Percentiles rank a stretch among this genome's conserved stretches.
Conservation (phyloP, 1,284 basidiomycete species). For the Coriolopsis trogii region DNA sequence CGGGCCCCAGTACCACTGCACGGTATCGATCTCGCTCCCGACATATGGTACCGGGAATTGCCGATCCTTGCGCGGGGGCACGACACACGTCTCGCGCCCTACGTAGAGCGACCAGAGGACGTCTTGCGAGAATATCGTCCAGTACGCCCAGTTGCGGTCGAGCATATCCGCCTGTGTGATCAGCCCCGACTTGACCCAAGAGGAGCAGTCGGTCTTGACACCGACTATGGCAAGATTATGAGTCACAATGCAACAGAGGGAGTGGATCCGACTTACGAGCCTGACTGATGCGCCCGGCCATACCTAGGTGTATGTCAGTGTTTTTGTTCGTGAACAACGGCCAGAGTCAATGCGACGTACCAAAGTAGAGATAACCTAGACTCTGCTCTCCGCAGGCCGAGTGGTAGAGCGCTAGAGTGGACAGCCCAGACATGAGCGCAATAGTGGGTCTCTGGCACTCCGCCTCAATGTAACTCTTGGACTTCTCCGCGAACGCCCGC, state of each 20-base stretch:
- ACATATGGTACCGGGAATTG: slow-evolving; percentile 48
- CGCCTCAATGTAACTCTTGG: slow-evolving; percentile 55
- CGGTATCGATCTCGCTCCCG: slow-evolving; percentile 47
- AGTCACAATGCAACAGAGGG: not conserved
- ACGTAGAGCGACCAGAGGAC: slow-evolving; percentile 63
- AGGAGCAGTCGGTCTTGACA: slow-evolving; percentile 56
- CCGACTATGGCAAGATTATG: slow-evolving; percentile 46
- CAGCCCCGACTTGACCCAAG: slow-evolving; percentile 53
- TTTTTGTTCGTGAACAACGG: not conserved
- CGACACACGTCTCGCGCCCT: slow-evolving; percentile 56
- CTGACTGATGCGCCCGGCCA: slow-evolving; percentile 53
- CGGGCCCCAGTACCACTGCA: slow-evolving; percentile 45
- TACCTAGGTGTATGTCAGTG: slow-evolving; percentile 38
- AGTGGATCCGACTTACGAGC: slow-evolving; percentile 33
- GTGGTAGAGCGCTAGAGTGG: slow-evolving; percentile 60
- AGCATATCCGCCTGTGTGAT: slow-evolving; percentile 53
- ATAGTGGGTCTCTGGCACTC: slow-evolving; percentile 63
- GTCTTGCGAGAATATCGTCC: slow-evolving; percentile 58
- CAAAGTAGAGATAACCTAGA: slow-evolving; percentile 61
- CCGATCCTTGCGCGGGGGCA: slow-evolving; percentile 38
- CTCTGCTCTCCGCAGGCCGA: slow-evolving; percentile 58
- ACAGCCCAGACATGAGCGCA: slow-evolving; percentile 59
- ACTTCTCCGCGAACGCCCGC: slow-evolving; percentile 51
- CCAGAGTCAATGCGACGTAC: slow-evolving; percentile 33
- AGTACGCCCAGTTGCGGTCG: slow-evolving; percentile 60